Percentiles rank a stretch among this genome's conserved stretches.
These are phyloP conservation scores for Ambrosiella xylebori DNA, from an alignment of 2,329 filamentous ascomycete species.

Conservation along the genomic window DNA sequence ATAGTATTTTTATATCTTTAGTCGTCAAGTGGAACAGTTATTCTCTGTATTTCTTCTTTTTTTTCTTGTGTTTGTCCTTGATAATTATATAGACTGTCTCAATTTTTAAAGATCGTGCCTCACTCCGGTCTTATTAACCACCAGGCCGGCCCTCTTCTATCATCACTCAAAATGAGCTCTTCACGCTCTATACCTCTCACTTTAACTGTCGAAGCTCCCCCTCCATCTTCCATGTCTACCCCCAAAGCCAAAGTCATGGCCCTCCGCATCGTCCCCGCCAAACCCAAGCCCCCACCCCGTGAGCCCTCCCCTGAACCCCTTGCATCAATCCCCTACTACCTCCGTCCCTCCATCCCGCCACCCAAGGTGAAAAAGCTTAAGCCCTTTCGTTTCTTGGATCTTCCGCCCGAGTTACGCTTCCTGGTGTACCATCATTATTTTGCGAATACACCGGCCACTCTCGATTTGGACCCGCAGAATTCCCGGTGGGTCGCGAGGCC, in stretches of 20 bases:
- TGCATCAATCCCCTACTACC: not conserved
- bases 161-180: not conserved
- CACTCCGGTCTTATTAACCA: too few relatives aligned
- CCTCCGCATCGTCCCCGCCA: not conserved
- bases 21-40: not conserved
- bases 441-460: constrained; percentile 30
- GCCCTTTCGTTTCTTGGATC: constrained; percentile 46
- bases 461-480: constrained; percentile 52
- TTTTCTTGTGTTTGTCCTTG: not conserved
- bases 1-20: not conserved
- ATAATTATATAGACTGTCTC: not conserved
- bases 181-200: not conserved
- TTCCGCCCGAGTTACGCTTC: constrained; percentile 53
- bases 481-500: constrained; percentile 42
- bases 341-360: not conserved
- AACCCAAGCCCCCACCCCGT: not conserved
- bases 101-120: too few relatives aligned
- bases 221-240: not conserved
- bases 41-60: not conserved
- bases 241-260: not conserved
- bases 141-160: too few relatives aligned
- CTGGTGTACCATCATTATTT: constrained; percentile 52
- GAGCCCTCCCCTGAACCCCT: not conserved
- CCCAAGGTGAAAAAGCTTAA: constrained; percentile 21
- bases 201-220: too few relatives aligned